phyloP scores from a whole-genome alignment of 176 grass and related monocot genomes.

The Luzula sylvatica region DNA sequence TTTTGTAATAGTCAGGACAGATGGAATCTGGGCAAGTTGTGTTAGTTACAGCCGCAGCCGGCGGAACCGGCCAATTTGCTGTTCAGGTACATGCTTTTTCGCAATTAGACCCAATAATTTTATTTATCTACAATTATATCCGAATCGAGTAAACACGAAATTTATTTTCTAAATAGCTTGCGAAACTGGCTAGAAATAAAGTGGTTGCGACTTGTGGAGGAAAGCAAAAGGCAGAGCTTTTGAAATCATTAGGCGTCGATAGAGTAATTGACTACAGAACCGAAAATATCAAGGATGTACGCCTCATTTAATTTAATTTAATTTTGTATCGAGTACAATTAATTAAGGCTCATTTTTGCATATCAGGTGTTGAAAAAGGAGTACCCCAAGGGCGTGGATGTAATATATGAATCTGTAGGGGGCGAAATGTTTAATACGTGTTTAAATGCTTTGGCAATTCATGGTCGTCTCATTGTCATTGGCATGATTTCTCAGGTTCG shows the following conservation, averaged over 20 bases:
- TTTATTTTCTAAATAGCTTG: conserved; percentile 44
- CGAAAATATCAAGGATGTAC: conserved; percentile 80
- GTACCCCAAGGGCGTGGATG: conserved; percentile 71
- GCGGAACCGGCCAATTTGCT: conserved; percentile 97
- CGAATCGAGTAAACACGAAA: conserved; percentile 7
- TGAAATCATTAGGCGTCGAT: conserved; percentile 83
- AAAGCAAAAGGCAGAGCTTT: conserved; percentile 68
- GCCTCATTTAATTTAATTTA: conserved; percentile 12
- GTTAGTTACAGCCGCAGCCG: conserved; percentile 90
- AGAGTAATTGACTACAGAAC: conserved; percentile 90
- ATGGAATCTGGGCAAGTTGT: conserved; percentile 75
- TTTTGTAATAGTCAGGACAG: conserved; percentile 53
- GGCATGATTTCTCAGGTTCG: conserved; percentile 45
- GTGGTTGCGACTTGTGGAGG: conserved; percentile 98
- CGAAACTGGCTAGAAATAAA: conserved; percentile 95
- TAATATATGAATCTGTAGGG: conserved; percentile 97
- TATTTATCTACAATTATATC: conserved; percentile 13
- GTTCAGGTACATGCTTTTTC: conserved; percentile 56
- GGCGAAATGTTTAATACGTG: conserved; percentile 89
- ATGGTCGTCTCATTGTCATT: conserved; percentile 80
- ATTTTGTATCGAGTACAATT: not conserved
- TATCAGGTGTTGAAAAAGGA: conserved; percentile 28
- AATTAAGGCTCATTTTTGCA: no score
- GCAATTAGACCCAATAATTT: conserved; percentile 4
- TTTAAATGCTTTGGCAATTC: conserved; percentile 82